Evolutionary conservation across 2,329 filamentous ascomycete species (phyloP).

Genomic region (Trichoderma simmonsii): DNA sequence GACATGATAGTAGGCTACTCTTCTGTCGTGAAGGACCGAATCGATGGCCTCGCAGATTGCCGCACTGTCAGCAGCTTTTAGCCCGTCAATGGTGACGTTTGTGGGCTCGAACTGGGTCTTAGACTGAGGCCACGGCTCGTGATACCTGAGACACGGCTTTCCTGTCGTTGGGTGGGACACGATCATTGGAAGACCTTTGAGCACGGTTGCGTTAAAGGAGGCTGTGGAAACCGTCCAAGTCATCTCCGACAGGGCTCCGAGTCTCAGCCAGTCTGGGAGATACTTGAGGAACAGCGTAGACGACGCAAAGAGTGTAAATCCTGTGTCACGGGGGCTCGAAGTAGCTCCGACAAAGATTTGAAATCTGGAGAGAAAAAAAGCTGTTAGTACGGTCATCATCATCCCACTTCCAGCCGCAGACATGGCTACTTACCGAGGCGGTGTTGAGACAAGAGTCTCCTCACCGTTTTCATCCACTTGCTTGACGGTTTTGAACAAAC

Average conservation of each 20-base stretch:
- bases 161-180: conserved; percentile 44
- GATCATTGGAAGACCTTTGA: conserved; percentile 45
- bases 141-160: conserved; percentile 50
- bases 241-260: conserved; percentile 37
- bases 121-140: conserved; percentile 52
- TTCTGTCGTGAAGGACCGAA: conserved; percentile 45
- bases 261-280: conserved; percentile 37
- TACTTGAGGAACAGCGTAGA: conserved; percentile 49
- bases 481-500: conserved; percentile 52
- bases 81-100: conserved; percentile 41
- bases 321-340: conserved; percentile 47
- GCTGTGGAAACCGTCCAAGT: conserved; percentile 49
- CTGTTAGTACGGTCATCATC: background rate
- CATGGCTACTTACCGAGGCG: conserved; percentile 38
- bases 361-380: conserved; percentile 33
- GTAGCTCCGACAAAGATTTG: conserved; percentile 51
- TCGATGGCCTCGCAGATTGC: conserved; percentile 41
- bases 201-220: conserved; percentile 43
- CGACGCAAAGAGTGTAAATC: conserved; percentile 53
- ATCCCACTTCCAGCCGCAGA: background rate
- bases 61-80: conserved; percentile 29
- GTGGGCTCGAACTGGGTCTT: conserved; percentile 51
- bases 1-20: conserved; percentile 47
- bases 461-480: conserved; percentile 37
- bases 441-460: conserved; percentile 39